Conservation (phyloP, 371 early-diverging fungal species). For the Amoeboaphelidium protococcarum region DNA sequence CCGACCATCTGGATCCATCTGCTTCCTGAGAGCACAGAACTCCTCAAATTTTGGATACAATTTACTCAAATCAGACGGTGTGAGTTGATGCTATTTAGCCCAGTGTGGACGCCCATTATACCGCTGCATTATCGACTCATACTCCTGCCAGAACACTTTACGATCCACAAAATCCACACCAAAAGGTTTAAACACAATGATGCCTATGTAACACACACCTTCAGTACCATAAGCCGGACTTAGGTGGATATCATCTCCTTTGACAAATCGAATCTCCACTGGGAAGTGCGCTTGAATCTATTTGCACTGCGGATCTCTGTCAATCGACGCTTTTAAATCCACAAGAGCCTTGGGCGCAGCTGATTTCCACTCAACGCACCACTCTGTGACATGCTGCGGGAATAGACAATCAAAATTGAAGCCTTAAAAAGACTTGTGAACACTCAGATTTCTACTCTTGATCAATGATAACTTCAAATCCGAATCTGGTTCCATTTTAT, state of each 20-base stretch:
- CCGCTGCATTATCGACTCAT: slow-evolving; percentile 43
- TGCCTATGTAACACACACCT: slow-evolving; percentile 52
- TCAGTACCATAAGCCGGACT: slow-evolving; percentile 38
- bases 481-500: no score
- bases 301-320: slow-evolving; percentile 9
- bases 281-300: slow-evolving; percentile 34
- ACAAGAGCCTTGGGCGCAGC: slow-evolving; percentile 28
- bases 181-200: slow-evolving; percentile 45
- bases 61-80: slow-evolving; percentile 17
- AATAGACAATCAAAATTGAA: slow-evolving; percentile 65
- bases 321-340: slow-evolving; percentile 28
- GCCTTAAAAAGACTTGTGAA: slow-evolving; percentile 35
- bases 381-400: slow-evolving; percentile 56
- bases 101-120: slow-evolving; percentile 53
- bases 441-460: no score
- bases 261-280: slow-evolving; percentile 49
- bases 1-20: slow-evolving; percentile 36
- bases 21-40: slow-evolving; percentile 24
- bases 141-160: slow-evolving; percentile 36
- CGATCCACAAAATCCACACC: neutral
- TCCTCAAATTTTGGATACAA: slow-evolving; percentile 34
- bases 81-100: slow-evolving; percentile 50
- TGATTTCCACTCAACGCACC: slow-evolving; percentile 49
- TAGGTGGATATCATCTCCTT: slow-evolving; percentile 43
- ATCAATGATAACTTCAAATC: no score